Percentiles rank a stretch among this genome's conserved stretches.
Evolutionary conservation across 352 stramenopile genomes (phyloP).

Genomic region (Peronospora destructor): DNA sequence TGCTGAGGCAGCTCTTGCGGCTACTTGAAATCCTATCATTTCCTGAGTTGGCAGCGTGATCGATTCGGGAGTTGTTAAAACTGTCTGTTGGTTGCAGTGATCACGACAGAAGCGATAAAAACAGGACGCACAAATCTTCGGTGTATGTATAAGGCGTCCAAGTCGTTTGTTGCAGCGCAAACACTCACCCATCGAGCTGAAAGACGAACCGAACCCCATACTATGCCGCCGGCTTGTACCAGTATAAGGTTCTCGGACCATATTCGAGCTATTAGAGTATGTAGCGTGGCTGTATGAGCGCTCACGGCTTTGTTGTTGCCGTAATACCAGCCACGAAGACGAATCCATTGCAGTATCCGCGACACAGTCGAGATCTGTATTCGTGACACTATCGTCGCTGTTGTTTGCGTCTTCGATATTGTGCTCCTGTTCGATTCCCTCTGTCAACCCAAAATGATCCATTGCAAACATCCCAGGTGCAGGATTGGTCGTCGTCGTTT

Average conservation of each 20-base stretch:
- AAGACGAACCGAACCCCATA: conserved; percentile 11
- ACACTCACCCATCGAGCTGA: conserved; percentile 22
- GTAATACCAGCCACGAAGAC: conserved; percentile 6
- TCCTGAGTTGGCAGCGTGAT: conserved; percentile 5
- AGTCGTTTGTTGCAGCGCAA: conserved; percentile 40
- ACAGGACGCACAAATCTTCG: conserved; percentile 47
- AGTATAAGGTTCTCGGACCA: conserved; percentile 2
- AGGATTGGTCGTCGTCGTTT: conserved; percentile 5
- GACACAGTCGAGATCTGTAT: conserved; percentile 14
- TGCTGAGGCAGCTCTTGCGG: neutral
- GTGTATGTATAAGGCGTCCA: conserved; percentile 35
- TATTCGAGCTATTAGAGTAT: conserved; percentile 18
- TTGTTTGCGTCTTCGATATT: conserved; percentile 24
- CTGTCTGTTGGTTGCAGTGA: conserved; percentile 34
- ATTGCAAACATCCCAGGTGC: conserved; percentile 42
- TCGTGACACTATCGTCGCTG: conserved; percentile 13
- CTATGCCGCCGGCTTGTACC: conserved; percentile 16
- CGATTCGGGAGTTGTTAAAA: conserved; percentile 17
- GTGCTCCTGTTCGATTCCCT: conserved; percentile 16
- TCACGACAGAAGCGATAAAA: conserved; percentile 40
- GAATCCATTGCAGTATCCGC: conserved; percentile 19
- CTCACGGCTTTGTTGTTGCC: conserved; percentile 5
- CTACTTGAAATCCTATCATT: conserved; percentile 4
- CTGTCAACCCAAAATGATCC: conserved; percentile 38
- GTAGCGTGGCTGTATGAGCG: conserved; percentile 19